Evolutionary conservation across 129 eudicot genomes (phyloP).

Genomic region (Centaurea solstitialis): DNA sequence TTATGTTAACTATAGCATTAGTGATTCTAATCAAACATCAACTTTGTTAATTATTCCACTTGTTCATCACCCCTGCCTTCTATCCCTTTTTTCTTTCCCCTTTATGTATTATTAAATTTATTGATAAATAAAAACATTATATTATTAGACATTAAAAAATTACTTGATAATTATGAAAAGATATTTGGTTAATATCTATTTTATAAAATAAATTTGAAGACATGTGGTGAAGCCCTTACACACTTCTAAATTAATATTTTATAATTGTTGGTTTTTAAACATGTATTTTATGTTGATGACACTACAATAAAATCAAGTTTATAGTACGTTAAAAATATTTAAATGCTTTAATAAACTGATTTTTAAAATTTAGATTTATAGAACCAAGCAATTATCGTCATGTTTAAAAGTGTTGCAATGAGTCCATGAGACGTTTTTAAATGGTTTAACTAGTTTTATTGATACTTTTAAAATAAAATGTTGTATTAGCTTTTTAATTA

Average conservation of each 20-base stretch:
- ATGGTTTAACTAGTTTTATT: background rate
- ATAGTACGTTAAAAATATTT: background rate
- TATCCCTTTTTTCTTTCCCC: background rate
- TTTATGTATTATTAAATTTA: background rate
- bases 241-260: background rate
- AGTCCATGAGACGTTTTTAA: background rate
- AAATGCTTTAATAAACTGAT: background rate
- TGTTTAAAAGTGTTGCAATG: background rate
- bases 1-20: conserved; percentile 5
- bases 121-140: background rate
- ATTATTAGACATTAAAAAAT: background rate
- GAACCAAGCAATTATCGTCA: background rate
- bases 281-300: background rate
- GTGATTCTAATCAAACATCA: conserved; percentile 15
- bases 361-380: background rate
- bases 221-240: background rate
- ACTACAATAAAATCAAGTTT: background rate
- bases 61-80: conserved; percentile 19
- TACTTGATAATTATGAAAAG: background rate
- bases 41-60: conserved; percentile 7
- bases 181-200: background rate
- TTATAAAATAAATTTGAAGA: background rate
- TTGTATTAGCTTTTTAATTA: background rate
- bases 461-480: background rate
- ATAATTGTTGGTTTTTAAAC: background rate